Conservation (phyloP, 306 rosid species). For the Cucumis hystrix region DNA sequence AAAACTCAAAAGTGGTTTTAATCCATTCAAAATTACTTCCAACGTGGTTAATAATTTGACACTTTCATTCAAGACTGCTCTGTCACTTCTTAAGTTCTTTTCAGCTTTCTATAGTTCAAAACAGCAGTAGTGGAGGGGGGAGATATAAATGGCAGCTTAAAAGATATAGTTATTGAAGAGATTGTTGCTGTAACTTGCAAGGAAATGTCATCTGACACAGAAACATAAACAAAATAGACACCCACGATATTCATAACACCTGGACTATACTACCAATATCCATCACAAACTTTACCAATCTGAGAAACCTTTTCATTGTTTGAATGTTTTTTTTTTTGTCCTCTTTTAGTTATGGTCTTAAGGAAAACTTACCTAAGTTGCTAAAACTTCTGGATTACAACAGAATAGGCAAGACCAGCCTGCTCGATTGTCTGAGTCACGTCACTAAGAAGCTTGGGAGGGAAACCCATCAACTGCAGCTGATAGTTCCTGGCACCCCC, state of each 20-base stretch:
- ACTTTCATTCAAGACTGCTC: too few relatives aligned
- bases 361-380: background rate
- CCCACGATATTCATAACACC: background rate
- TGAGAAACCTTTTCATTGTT: background rate
- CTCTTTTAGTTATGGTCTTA: background rate
- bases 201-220: background rate
- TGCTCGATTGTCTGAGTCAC: conserved; percentile 61
- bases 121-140: background rate
- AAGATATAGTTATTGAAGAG: background rate
- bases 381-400: conserved; percentile 83
- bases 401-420: conserved; percentile 88
- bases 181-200: background rate
- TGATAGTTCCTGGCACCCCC: conserved; percentile 48
- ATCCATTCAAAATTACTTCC: too few relatives aligned
- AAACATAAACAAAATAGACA: background rate
- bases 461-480: conserved; percentile 86
- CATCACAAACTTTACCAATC: background rate
- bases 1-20: too few relatives aligned
- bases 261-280: background rate
- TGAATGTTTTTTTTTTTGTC: background rate
- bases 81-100: too few relatives aligned
- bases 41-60: too few relatives aligned
- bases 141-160: background rate
- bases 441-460: conserved; percentile 72
- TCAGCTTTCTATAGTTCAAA: background rate